A percentile compares a stretch with the other conserved stretches of the same genome.
Evolutionary conservation across 306 rosid genomes (phyloP).

Genomic region (Ammopiptanthus mongolicus): DNA sequence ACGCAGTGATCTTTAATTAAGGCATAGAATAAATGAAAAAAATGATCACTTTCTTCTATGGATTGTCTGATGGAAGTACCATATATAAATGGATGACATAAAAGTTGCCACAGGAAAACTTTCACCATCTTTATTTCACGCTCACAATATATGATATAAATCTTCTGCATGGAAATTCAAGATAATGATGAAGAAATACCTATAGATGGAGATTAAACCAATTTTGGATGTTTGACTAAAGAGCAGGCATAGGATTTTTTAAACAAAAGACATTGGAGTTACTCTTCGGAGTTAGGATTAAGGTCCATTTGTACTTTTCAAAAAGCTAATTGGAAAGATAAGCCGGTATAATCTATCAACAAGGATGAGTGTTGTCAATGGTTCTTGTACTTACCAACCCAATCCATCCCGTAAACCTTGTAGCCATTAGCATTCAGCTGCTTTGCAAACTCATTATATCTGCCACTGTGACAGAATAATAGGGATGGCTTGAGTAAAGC

Average conservation of each 20-base stretch:
- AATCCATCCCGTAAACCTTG: slow-evolving; percentile 93
- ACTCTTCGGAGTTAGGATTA: too few relatives aligned
- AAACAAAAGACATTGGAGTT: neutral
- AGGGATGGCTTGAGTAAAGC: slow-evolving; percentile 18
- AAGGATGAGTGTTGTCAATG: neutral
- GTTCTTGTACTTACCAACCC: slow-evolving; percentile 69
- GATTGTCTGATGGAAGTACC: slow-evolving; percentile 4
- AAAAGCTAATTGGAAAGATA: neutral
- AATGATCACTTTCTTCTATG: slow-evolving; percentile 5
- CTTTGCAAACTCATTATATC: slow-evolving; percentile 78
- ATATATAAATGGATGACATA: slow-evolving; percentile 10
- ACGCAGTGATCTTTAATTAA: slow-evolving; percentile 36
- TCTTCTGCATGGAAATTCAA: neutral
- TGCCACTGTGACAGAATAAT: slow-evolving; percentile 52
- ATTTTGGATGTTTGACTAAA: too few relatives aligned
- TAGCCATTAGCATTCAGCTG: slow-evolving; percentile 72
- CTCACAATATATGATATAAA: neutral
- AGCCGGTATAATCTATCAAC: neutral
- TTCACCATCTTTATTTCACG: neutral
- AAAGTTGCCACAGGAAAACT: neutral
- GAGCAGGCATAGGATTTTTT: neutral
- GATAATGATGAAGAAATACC: neutral
- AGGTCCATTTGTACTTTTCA: neutral
- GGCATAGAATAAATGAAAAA: slow-evolving; percentile 19
- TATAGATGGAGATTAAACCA: neutral